phyloP scores from a whole-genome alignment of 495 filamentous ascomycete species.

The Talaromyces proteolyticus region DNA sequence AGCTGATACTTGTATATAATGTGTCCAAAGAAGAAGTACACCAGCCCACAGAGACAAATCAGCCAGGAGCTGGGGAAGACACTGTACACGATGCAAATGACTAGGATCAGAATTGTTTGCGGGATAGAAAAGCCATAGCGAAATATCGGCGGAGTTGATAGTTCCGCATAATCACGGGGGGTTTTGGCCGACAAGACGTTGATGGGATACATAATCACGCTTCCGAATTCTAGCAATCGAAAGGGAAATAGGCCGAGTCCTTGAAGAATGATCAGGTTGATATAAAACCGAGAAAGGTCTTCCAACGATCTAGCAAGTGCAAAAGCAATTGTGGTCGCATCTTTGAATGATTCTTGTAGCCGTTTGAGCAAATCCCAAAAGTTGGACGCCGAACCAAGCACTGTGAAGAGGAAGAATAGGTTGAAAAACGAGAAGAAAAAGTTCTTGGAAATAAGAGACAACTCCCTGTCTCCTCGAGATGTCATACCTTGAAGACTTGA shows the following conservation, averaged over 20 bases:
- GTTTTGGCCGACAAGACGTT: slow-evolving; percentile 73
- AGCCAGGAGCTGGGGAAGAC: slow-evolving; percentile 77
- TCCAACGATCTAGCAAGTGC: slow-evolving; percentile 71
- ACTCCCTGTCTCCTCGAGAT: slow-evolving; percentile 89
- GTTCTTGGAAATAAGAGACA: slow-evolving; percentile 95
- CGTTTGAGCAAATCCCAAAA: slow-evolving; percentile 63
- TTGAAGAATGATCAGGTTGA: slow-evolving; percentile 92
- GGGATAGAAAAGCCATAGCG: slow-evolving; percentile 96
- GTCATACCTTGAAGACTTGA: slow-evolving; percentile 90
- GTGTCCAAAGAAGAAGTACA: slow-evolving; percentile 84
- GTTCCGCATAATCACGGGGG: slow-evolving; percentile 83
- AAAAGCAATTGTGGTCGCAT: slow-evolving; percentile 72
- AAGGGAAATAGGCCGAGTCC: slow-evolving; percentile 89
- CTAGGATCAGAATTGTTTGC: slow-evolving; percentile 82
- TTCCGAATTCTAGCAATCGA: slow-evolving; percentile 84
- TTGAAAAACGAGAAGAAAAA: slow-evolving; percentile 99
- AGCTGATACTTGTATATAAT: slow-evolving; percentile 98
- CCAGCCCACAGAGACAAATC: slow-evolving; percentile 74
- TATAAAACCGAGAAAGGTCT: slow-evolving; percentile 74
- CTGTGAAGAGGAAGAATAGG: slow-evolving; percentile 90
- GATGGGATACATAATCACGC: slow-evolving; percentile 78
- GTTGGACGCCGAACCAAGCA: slow-evolving; percentile 74
- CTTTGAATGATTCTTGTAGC: slow-evolving; percentile 65
- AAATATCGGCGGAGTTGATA: slow-evolving; percentile 79
- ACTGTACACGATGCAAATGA: slow-evolving; percentile 93